Evolutionary conservation across 2,329 filamentous ascomycete genomes (phyloP), one percentile per base, ranked within the genome.

Genomic region (Lojkania enalia): DNA sequence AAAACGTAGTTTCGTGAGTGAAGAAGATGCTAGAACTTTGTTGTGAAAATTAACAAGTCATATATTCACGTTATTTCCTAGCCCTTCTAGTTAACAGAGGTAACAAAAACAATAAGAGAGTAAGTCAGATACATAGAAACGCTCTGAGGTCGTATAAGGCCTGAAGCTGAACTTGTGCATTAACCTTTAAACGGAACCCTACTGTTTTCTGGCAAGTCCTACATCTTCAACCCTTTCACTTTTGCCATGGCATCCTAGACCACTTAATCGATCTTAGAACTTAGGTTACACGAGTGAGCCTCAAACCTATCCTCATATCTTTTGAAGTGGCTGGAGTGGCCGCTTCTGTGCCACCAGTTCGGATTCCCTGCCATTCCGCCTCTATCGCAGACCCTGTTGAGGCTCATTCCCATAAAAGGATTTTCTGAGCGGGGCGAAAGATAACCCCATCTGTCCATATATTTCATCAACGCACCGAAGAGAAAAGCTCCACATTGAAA

Each of bases 401-500:
- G 42, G 27, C 42, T 44, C 33, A 33, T 25, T 44, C 42, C 42
- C 15, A 44, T 44, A 19, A 39, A 44, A 32, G 42, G 42, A 25
- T 11, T 39, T 39, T 33, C 35, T 39, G 25, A 15, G 4, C n/a
- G 23, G 25, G 25, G 19, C 11, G 42, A 44, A 25, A 44, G 42
- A 39, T 16, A 39, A 44, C 42, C 35, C 42, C 42, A 30, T 30
- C 20, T 38, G 18, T 44, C 36, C 46, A 49, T 47, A 19, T 32
- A 39, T 36, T 45, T 52, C 11, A 29, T 39, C 14, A 49, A 39
- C 7, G 49, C 46, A 32, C 46, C 46, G 35, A 36, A 49, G 15
- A 52, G 37, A 9, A 49, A 47, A 29, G 39, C 46, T 6, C 46
- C 49, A 32, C 49, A 47, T 40, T 52, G 40, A 23, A 52, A 52